Conservation (phyloP, 202 grass and related monocot genomes). For the Zizania palustris region DNA sequence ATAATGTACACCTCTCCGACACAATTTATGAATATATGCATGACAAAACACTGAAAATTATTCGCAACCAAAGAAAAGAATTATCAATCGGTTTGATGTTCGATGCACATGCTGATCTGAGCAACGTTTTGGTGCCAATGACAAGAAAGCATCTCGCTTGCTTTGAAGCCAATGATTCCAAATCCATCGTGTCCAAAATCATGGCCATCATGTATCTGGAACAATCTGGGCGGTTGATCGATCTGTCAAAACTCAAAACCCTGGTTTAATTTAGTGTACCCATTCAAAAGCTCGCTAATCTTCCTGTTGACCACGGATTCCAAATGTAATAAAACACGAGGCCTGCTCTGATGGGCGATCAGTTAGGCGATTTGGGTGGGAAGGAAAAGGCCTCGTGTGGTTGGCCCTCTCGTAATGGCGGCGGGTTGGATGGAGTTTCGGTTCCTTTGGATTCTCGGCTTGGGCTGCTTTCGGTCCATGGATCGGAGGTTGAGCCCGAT, state of each 20-base stretch:
- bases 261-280: not conserved
- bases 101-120: not conserved
- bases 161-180: constrained; percentile 49
- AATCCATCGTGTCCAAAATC: constrained; percentile 17
- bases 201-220: constrained; percentile 26
- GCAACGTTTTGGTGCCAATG: not conserved
- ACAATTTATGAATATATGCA: not conserved
- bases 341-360: too few relatives aligned
- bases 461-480: too few relatives aligned
- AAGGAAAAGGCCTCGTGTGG: too few relatives aligned
- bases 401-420: too few relatives aligned
- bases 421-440: too few relatives aligned
- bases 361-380: too few relatives aligned
- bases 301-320: too few relatives aligned
- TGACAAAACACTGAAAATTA: not conserved
- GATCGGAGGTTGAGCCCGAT: too few relatives aligned
- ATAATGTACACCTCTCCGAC: not conserved
- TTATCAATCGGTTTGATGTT: not conserved
- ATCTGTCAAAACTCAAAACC: constrained; percentile 44
- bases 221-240: constrained; percentile 34
- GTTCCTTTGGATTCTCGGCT: too few relatives aligned
- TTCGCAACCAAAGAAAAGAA: not conserved
- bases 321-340: too few relatives aligned
- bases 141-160: constrained; percentile 41
- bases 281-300: not conserved